Evolutionary conservation across 2,329 filamentous ascomycete species (phyloP).

Genomic region (Arthrobotrys musiformis): DNA sequence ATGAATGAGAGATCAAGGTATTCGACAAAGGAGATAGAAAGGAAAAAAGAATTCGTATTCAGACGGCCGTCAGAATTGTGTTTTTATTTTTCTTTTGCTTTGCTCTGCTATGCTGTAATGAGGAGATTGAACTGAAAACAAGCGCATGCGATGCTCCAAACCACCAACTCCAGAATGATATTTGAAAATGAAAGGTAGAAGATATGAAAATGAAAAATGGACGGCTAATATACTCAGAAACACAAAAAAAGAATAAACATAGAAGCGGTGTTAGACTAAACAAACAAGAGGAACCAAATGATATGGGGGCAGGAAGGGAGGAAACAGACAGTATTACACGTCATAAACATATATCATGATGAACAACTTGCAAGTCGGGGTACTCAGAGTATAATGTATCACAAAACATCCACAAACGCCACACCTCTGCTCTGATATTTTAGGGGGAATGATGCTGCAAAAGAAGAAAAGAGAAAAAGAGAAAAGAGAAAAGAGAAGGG

Average conservation of each 20-base stretch:
- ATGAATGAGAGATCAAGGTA: slow-evolving; percentile 3
- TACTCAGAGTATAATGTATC: slow-evolving; percentile 27
- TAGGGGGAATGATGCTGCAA: slow-evolving; percentile 35
- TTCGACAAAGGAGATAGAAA: slow-evolving; percentile 1
- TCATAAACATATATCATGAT: slow-evolving; percentile 29
- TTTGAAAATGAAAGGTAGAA: slow-evolving; percentile 29
- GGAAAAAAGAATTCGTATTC: slow-evolving; percentile 36
- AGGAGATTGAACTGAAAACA: slow-evolving; percentile 3
- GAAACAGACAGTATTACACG: not conserved
- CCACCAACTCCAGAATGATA: slow-evolving; percentile 47
- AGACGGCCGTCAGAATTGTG: slow-evolving; percentile 32
- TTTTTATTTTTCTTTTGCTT: slow-evolving; percentile 45
- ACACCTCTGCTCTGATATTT: slow-evolving; percentile 44
- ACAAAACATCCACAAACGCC: slow-evolving; percentile 53
- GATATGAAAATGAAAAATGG: slow-evolving; percentile 8
- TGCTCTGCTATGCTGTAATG: slow-evolving; percentile 10
- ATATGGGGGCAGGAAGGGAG: not conserved
- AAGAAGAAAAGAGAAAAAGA: not conserved
- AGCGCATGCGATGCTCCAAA: slow-evolving; percentile 43
- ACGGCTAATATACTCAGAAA: slow-evolving; percentile 19
- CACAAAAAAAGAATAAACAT: not conserved
- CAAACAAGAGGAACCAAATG: not conserved
- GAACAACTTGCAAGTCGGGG: not conserved
- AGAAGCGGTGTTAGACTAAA: not conserved
- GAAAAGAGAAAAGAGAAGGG: not conserved